phyloP scores from a whole-genome alignment of 2,329 filamentous ascomycete species.

The Canariomyces notabilis region DNA sequence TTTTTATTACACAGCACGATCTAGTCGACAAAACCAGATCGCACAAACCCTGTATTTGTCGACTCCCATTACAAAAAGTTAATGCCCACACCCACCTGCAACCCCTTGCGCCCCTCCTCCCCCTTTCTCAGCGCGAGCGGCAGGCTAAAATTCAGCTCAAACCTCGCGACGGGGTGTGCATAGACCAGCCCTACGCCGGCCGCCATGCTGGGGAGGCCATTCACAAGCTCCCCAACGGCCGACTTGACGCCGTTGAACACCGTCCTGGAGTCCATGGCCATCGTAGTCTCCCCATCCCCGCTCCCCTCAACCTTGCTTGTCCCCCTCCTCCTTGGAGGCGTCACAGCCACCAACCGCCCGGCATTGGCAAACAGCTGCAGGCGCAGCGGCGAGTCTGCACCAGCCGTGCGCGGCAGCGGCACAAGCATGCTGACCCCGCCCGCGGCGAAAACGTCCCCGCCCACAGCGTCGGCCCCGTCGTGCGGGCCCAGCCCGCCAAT shows the following conservation, averaged over 20 bases:
- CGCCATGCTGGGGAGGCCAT: conserved; percentile 75
- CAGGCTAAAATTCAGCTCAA: conserved; percentile 92
- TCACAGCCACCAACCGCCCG: conserved; percentile 73
- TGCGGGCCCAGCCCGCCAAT: conserved; percentile 83
- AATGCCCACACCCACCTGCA: conserved; percentile 94
- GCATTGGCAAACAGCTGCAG: conserved; percentile 90
- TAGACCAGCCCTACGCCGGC: conserved; percentile 91
- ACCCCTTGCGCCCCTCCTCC: conserved; percentile 82
- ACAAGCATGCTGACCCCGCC: conserved; percentile 81
- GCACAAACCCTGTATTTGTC: neutral
- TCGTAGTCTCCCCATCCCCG: conserved; percentile 38
- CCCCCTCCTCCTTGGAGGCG: neutral
- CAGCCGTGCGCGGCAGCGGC: conserved; percentile 69
- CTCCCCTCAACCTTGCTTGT: conserved; percentile 38
- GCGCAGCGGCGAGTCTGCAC: conserved; percentile 76
- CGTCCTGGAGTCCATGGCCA: conserved; percentile 38
- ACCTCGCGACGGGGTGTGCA: conserved; percentile 85
- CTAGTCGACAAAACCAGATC: too few relatives aligned
- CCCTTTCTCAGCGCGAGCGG: conserved; percentile 76
- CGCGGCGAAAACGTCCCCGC: conserved; percentile 87
- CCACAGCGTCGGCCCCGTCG: conserved; percentile 79
- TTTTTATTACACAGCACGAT: too few relatives aligned
- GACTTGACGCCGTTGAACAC: conserved; percentile 50
- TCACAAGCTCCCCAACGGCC: conserved; percentile 66
- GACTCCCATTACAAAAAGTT: conserved; percentile 68